Evolutionary conservation across 345 rosid species (phyloP).

Genomic region (Pelargonium nanum): DNA sequence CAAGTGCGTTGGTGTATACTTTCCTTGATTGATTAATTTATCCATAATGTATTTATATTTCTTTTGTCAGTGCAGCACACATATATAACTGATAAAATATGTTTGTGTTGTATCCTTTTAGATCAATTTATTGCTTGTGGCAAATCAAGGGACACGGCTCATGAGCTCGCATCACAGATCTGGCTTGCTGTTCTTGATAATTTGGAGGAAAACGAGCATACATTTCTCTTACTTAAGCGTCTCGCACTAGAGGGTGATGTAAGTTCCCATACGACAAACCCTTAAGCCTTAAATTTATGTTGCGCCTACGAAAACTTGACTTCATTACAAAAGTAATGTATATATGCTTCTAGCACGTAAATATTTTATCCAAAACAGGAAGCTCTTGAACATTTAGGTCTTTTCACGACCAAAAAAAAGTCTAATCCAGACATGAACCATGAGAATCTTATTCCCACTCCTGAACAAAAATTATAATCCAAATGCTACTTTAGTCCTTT

Average conservation of each 20-base stretch:
- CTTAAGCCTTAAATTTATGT: not conserved
- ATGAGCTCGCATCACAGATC: constrained; percentile 66
- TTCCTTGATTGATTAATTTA: not conserved
- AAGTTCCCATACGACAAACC: constrained; percentile 15
- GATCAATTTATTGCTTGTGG: constrained; percentile 84
- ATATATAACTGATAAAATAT: constrained; percentile 1
- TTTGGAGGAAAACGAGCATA: constrained; percentile 66
- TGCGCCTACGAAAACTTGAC: not conserved
- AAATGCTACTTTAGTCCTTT: no score
- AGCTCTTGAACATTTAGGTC: no score
- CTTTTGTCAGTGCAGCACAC: not conserved
- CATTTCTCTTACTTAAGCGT: constrained; percentile 58
- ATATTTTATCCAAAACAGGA: no score
- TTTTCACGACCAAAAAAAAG: no score
- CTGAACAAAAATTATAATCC: no score
- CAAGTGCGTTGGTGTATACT: no score
- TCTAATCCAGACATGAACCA: no score
- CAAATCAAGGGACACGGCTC: constrained; percentile 53
- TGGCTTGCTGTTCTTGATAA: constrained; percentile 83
- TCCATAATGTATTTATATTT: not conserved
- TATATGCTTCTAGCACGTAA: no score
- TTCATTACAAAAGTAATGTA: no score
- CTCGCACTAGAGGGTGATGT: constrained; percentile 73
- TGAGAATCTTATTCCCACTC: no score
- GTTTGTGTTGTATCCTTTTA: constrained; percentile 16